Evolutionary conservation across 2,329 filamentous ascomycete species (phyloP).

Genomic region (Pezicula rhizophila): DNA sequence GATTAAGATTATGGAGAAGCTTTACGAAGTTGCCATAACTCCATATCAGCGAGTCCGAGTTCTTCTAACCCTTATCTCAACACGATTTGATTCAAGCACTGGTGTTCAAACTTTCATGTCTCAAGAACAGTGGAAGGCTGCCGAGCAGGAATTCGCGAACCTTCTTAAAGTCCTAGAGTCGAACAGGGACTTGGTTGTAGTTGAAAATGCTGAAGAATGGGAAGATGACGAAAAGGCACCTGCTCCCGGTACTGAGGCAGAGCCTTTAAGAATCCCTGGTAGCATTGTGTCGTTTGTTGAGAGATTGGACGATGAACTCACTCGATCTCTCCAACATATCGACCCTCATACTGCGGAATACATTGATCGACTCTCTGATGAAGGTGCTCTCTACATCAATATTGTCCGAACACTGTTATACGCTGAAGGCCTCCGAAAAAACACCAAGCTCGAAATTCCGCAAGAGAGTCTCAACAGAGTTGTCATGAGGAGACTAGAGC

Average conservation of each 20-base stretch:
- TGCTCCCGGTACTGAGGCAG: constrained; percentile 63
- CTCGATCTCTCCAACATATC: constrained; percentile 92
- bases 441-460: constrained; percentile 62
- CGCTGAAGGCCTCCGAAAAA: constrained; percentile 72
- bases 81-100: constrained; percentile 86
- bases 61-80: constrained; percentile 84
- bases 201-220: constrained; percentile 95
- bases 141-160: constrained; percentile 76
- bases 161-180: constrained; percentile 75
- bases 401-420: constrained; percentile 86
- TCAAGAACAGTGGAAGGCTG: constrained; percentile 93
- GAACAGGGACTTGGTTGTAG: constrained; percentile 75
- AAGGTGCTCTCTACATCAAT: constrained; percentile 84
- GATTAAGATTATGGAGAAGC: constrained; percentile 95
- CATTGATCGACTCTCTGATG: constrained; percentile 89
- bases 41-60: constrained; percentile 94
- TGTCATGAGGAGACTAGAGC: constrained; percentile 88
- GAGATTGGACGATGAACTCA: constrained; percentile 93
- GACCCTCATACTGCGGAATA: constrained; percentile 99
- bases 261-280: constrained; percentile 77
- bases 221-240: constrained; percentile 97
- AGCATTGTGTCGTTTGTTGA: constrained; percentile 93
- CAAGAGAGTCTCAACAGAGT: constrained; percentile 90
- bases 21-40: constrained; percentile 79
- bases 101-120: constrained; percentile 79